Percentiles rank a stretch among this genome's conserved stretches.
Conservation (phyloP, 306 rosid species). For the Lathyrus sativus region DNA sequence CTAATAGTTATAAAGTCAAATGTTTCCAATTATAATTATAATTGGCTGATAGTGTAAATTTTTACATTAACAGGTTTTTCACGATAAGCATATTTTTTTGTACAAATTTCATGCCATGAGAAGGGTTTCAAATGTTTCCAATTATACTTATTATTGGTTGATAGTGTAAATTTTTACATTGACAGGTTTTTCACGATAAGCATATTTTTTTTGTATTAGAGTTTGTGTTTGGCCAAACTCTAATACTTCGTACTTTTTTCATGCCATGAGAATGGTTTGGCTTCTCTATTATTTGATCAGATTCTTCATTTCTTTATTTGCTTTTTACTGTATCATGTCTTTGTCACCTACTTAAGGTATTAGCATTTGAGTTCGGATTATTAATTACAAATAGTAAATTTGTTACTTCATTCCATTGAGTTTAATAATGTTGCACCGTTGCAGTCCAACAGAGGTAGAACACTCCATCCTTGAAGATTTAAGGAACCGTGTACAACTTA, state of each 20-base stretch:
- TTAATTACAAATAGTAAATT: not conserved
- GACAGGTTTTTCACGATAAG: not conserved
- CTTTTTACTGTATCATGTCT: conserved; percentile 27
- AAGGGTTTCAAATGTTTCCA: not conserved
- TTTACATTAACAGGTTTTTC: not conserved
- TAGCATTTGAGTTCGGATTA: conserved; percentile 27
- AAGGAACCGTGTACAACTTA: conserved; percentile 95
- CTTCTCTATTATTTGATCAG: conserved; percentile 10
- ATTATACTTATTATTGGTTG: not conserved
- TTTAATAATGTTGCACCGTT: conserved; percentile 40
- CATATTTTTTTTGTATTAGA: not conserved
- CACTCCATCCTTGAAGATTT: conserved; percentile 94
- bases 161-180: not conserved
- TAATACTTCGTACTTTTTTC: not conserved
- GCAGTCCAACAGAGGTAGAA: conserved; percentile 86
- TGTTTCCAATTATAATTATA: not conserved
- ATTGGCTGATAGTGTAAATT: not conserved
- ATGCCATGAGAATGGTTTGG: not conserved
- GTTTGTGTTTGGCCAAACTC: too few relatives aligned
- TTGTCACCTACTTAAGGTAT: conserved; percentile 13
- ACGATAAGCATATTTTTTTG: not conserved
- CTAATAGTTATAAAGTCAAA: not conserved
- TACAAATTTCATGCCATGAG: not conserved
- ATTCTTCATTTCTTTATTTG: conserved; percentile 29
- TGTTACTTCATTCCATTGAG: conserved; percentile 24